phyloP scores from a whole-genome alignment of 2,329 filamentous ascomycete species.

The Grosmannia clavigera region DNA sequence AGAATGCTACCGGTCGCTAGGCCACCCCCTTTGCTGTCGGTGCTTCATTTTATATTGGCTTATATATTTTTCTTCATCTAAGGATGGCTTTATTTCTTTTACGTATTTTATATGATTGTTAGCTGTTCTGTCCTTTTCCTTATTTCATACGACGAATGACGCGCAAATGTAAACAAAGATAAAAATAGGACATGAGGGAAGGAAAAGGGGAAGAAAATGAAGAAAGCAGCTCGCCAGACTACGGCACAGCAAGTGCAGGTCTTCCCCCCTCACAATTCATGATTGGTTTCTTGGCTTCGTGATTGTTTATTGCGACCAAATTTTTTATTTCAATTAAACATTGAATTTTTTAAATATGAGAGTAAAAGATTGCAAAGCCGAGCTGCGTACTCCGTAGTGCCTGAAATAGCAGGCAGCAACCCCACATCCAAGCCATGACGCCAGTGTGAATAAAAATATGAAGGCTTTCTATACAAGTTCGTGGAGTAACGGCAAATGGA shows the following conservation, averaged over 20 bases:
- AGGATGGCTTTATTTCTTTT: neutral
- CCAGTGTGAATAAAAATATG: neutral
- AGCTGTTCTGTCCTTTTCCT: neutral
- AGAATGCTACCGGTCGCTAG: slow-evolving; percentile 4
- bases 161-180: slow-evolving; percentile 2
- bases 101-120: neutral
- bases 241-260: neutral
- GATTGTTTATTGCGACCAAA: too few relatives aligned
- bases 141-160: slow-evolving; percentile 1
- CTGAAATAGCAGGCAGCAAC: neutral
- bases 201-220: neutral
- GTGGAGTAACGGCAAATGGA: neutral
- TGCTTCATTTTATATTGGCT: neutral
- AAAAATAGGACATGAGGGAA: neutral
- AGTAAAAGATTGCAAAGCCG: too few relatives aligned
- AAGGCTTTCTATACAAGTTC: neutral
- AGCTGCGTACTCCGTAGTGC: neutral
- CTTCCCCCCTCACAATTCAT: too few relatives aligned
- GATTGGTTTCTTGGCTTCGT: neutral
- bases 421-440: neutral
- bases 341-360: neutral
- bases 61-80: neutral
- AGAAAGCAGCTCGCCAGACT: neutral
- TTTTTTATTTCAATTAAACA: too few relatives aligned
- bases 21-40: neutral